Evolutionary conservation across 805 yeast genomes (phyloP).

Genomic region (Teunomyces lycoperdinae): DNA sequence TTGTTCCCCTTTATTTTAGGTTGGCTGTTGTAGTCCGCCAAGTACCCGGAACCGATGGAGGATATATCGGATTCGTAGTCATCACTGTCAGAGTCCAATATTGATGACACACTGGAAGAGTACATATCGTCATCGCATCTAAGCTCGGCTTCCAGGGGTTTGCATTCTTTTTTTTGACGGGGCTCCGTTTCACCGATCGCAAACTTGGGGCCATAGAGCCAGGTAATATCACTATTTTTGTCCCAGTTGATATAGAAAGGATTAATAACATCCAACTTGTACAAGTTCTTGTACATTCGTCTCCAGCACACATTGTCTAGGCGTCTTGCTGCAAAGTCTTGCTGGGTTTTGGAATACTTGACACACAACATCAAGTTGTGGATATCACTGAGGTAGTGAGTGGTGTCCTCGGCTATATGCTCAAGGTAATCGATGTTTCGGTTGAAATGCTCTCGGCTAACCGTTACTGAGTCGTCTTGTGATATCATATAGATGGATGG

Average conservation of each 20-base stretch:
- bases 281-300: slow-evolving; percentile 31
- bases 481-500: not conserved
- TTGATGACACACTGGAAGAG: slow-evolving; percentile 4
- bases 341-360: slow-evolving; percentile 7
- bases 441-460: slow-evolving; percentile 2
- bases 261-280: slow-evolving; percentile 26
- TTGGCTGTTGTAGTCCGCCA: slow-evolving; percentile 11
- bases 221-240: slow-evolving; percentile 52
- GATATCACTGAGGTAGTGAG: slow-evolving; percentile 10
- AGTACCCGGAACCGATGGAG: slow-evolving; percentile 14
- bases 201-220: slow-evolving; percentile 51
- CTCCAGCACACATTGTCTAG: slow-evolving; percentile 41
- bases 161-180: not conserved
- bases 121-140: slow-evolving; percentile 16
- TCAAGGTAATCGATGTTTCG: slow-evolving; percentile 35
- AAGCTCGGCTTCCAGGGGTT: not conserved
- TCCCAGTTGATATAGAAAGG: slow-evolving; percentile 53
- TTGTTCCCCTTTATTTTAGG: not conserved
- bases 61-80: slow-evolving; percentile 12
- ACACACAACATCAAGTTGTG: slow-evolving; percentile 18
- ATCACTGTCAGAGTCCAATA: slow-evolving; percentile 7
- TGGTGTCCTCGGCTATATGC: not conserved
- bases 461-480: slow-evolving; percentile 5
- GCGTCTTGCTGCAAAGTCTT: slow-evolving; percentile 2
- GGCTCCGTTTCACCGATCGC: not conserved